Evolutionary conservation across 768 basidiomycete genomes (phyloP).

Genomic region (Boletus rubropictus): DNA sequence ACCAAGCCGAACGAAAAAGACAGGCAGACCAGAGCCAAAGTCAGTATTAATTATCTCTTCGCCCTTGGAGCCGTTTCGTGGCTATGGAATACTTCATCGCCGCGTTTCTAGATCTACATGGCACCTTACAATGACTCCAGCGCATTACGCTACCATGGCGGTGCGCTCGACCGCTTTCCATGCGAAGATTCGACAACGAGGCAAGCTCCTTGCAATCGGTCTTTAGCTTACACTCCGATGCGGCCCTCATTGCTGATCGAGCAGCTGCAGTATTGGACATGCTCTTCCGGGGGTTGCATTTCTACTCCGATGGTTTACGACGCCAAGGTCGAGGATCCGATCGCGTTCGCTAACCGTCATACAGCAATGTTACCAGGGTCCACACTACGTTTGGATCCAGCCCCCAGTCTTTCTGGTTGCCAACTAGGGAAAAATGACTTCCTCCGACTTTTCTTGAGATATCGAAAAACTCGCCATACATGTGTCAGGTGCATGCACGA

Average conservation of each 20-base stretch:
- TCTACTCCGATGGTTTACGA: neutral
- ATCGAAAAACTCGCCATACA: neutral
- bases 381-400: neutral
- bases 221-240: neutral
- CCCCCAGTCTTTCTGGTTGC: neutral
- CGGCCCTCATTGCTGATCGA: neutral
- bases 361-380: neutral
- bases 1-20: too few species aligned
- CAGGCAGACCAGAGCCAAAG: too few species aligned
- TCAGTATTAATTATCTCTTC: neutral
- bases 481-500: neutral
- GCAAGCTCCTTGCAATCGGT: neutral
- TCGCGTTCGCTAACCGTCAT: neutral
- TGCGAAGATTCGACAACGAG: neutral
- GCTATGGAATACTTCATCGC: neutral
- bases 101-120: neutral
- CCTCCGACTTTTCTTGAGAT: neutral
- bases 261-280: neutral
- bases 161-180: neutral
- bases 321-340: neutral
- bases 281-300: neutral
- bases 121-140: neutral
- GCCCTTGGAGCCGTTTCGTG: neutral
- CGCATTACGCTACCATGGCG: neutral
- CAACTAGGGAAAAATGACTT: neutral